A percentile compares a stretch with the other conserved stretches of the same genome.
Evolutionary conservation across 305 asterid species (phyloP).

Genomic region (Nicotiana rustica): DNA sequence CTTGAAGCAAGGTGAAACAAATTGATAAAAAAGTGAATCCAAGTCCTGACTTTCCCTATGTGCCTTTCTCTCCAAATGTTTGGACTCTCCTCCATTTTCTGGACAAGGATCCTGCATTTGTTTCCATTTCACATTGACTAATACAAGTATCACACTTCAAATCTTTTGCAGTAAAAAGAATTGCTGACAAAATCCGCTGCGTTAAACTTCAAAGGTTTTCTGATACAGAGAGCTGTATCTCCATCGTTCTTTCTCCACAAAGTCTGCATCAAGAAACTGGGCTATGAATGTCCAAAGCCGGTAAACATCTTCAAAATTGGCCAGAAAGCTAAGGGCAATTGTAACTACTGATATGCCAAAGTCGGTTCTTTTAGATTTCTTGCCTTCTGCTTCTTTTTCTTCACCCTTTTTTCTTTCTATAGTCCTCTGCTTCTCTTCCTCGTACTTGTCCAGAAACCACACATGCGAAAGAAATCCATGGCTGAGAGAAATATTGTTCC

Average conservation of each 20-base stretch:
- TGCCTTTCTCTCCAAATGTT: constrained; percentile 9
- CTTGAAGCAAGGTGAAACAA: not conserved
- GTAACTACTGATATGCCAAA: constrained; percentile 67
- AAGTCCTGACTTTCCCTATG: not conserved
- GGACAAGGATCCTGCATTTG: not conserved
- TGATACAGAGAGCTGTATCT: constrained; percentile 87
- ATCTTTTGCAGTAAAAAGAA: not conserved
- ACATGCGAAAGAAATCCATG: constrained; percentile 61
- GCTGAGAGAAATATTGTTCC: constrained; percentile 72
- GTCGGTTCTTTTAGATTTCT: constrained; percentile 40
- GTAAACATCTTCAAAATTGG: constrained; percentile 79
- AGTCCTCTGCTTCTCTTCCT: constrained; percentile 50
- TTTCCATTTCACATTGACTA: not conserved
- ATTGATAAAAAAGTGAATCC: not conserved
- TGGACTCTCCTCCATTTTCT: constrained; percentile 24
- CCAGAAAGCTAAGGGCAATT: constrained; percentile 76
- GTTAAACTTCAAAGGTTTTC: constrained; percentile 71
- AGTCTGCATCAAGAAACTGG: constrained; percentile 87
- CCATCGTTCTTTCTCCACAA: constrained; percentile 95
- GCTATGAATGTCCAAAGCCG: constrained; percentile 84
- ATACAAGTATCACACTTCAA: not conserved
- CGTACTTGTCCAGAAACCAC: constrained; percentile 67
- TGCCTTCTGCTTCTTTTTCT: constrained; percentile 41
- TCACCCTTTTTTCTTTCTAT: constrained; percentile 44
- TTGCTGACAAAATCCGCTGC: not conserved